These are phyloP conservation scores for Salicornia ramosissima DNA, from an alignment of 148 eudicot species.

Conservation along the genomic window DNA sequence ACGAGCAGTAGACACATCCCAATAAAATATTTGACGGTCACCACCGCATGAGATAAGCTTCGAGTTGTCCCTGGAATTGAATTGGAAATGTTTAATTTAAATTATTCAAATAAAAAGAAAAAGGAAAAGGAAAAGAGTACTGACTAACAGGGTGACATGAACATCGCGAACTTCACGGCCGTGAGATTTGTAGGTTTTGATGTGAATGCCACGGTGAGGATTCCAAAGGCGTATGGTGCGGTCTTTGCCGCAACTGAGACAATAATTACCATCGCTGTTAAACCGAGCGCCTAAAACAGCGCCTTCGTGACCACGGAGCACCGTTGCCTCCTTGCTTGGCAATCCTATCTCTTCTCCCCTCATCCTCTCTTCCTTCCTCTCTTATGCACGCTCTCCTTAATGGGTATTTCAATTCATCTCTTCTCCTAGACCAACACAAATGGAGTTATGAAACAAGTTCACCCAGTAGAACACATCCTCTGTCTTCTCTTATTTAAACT, in stretches of 20 bases:
- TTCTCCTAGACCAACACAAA: too few species aligned
- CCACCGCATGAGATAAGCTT: constrained; percentile 87
- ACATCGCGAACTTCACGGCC: constrained; percentile 94
- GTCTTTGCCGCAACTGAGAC: constrained; percentile 86
- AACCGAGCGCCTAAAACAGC: constrained; percentile 81
- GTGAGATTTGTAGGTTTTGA: constrained; percentile 89
- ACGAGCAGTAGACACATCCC: constrained; percentile 90
- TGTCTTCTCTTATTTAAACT: too few species aligned
- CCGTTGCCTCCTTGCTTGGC: constrained; percentile 58
- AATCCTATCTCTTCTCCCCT: constrained; percentile 19
- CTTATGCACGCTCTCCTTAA: not conserved
- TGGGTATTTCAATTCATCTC: too few species aligned
- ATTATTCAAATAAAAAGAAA: not conserved
- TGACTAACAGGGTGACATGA: constrained; percentile 55
- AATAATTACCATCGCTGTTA: constrained; percentile 71
- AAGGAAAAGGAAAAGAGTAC: not conserved
- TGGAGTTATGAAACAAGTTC: too few species aligned
- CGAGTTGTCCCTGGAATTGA: constrained; percentile 69
- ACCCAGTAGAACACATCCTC: too few species aligned
- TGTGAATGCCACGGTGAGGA: constrained; percentile 91
- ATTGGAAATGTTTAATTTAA: not conserved
- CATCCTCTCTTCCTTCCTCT: not conserved
- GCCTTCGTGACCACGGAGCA: constrained; percentile 82
- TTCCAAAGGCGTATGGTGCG: constrained; percentile 95
- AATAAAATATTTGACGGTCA: constrained; percentile 91